Evolutionary conservation across 768 basidiomycete species (phyloP).

Genomic region (Gloeostereum incarnatum): DNA sequence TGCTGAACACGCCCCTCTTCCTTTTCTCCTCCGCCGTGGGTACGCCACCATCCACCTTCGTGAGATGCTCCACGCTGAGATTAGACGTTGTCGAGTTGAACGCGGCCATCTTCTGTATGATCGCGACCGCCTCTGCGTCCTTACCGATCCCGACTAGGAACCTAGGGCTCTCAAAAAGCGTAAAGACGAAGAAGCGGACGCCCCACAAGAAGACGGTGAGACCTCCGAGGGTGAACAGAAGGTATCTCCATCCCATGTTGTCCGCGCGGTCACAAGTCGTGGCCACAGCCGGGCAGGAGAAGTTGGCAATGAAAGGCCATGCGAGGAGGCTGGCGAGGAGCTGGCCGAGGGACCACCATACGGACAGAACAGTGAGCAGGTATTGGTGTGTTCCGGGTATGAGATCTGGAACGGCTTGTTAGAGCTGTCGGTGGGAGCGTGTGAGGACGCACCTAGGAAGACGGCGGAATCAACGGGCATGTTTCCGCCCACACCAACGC

Average conservation of each 20-base stretch:
- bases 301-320: slow-evolving; percentile 50
- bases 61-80: slow-evolving; percentile 36
- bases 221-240: slow-evolving; percentile 43
- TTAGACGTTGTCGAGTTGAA: slow-evolving; percentile 35
- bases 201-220: slow-evolving; percentile 42
- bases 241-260: slow-evolving; percentile 62
- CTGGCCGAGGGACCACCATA: slow-evolving; percentile 54
- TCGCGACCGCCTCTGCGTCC: slow-evolving; percentile 39
- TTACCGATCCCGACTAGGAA: slow-evolving; percentile 45
- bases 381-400: slow-evolving; percentile 48
- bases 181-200: slow-evolving; percentile 43
- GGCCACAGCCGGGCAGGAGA: slow-evolving; percentile 30
- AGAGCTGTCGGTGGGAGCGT: slow-evolving; percentile 7
- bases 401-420: slow-evolving; percentile 26
- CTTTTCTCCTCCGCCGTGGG: slow-evolving; percentile 4
- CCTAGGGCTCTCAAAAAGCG: slow-evolving; percentile 46
- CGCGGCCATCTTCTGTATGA: slow-evolving; percentile 37
- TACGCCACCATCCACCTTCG: neutral
- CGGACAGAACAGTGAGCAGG: slow-evolving; percentile 44
- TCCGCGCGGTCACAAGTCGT: slow-evolving; percentile 25
- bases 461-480: slow-evolving; percentile 46
- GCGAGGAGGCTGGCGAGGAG: slow-evolving; percentile 42
- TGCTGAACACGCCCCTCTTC: slow-evolving; percentile 21
- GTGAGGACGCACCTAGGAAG: slow-evolving; percentile 28
- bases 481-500: slow-evolving; percentile 46